Evolutionary conservation across 768 basidiomycete species (phyloP), one percentile per base, ranked within the genome.

Genomic region (Macrolepiota fuliginosa): DNA sequence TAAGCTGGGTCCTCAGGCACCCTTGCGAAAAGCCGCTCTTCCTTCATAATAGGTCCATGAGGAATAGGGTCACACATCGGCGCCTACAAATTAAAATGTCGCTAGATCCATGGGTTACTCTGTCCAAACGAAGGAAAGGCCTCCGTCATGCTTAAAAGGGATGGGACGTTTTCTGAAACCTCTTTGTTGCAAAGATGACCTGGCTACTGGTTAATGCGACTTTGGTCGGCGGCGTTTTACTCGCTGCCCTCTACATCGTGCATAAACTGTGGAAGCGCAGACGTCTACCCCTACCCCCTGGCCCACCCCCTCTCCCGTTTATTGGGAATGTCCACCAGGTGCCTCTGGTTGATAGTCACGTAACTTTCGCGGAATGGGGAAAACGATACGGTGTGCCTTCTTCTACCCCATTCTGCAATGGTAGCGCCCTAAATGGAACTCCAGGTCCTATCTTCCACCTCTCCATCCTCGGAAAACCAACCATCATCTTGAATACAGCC

Each of bases 401-500:
- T 17, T 19, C n/a, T 27, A 36, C 32, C n/a, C 15, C 19, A 25
- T 45, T 17, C 19, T 29, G 22, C 17, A 19, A 35, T 25, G 19
- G 42, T 32, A n/a, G 17, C 15, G 1, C 15, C 2, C n/a, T 22
- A 17, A 54, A 17, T 3, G 17, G 15, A 22, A 11, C 22, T 36
- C 40, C 10, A 61, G 51, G 59, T 11, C 51, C 51, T 22, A 54
- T 61, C 17, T 27, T 52, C n/a, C 12, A 61, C 32, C 1, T 61
- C 39, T 54, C 51, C 24, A 42, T 61, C 29, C 32, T 61, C 1
- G 59, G 59, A 15, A 53, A 61, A 19, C 51, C 51, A 12, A 25
- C 54, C 7, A 25, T 47, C 66, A 68, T 71, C 1, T 65, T 71
- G 4, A 71, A 70, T 17, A 71, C 67, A 1, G 54, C 67, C 6